Base-by-base conservation (phyloP, 179 eudicot species). In the Corrigiola litoralis region DNA sequence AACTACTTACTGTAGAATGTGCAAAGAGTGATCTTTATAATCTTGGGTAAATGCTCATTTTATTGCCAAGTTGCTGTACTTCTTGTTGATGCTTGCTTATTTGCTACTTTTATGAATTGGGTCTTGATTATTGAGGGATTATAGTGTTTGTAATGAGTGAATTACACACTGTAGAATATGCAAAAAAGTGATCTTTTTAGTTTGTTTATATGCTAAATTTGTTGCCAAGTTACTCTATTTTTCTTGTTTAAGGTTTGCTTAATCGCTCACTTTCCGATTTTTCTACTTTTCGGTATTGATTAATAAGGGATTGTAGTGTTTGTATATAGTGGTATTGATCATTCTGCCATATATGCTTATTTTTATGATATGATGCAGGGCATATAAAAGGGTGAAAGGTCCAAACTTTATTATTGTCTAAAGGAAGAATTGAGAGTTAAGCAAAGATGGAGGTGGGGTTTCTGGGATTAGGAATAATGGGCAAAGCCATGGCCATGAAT, bases 401-500 rank as follows among this genome's bases (percentile, higher is more conserved):
- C 27, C 24, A 50, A 23, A 45, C 24, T 59, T 58, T 37, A 5
- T 27, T 58, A 37, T 9, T 9, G 54, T n/a, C 32, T 3, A 34
- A 66, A 31, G 44, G 34, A 31, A 49, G 29, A n/a, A 18, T 29
- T 25, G 61, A 51, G 27, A 24, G 45, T 6, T 25, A 45, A 51
- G 31, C 32, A 28, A 60, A 45, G 60, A 71, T 80, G 84, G 90
- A 81, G 75, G 79, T 92, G 27, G 98, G 98, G 74, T 90, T 92
- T 75, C 24, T 94, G 69, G 99, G 99, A 47, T 48, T 94, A 78
- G 99, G 99, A 16, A 94, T 94, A 58, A 94, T 94, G 99, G 99
- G 99, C 27, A 90, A 94, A 70, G 97, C 99, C 38, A 94, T 94
- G 96, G 85, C 99, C 17, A 79, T 94, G 91, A 94, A 90, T 75